Percentiles rank a stretch among this genome's conserved stretches.
Conservation (phyloP, 192 early-diverging fungal species). For the Rhizophagus clarus region DNA sequence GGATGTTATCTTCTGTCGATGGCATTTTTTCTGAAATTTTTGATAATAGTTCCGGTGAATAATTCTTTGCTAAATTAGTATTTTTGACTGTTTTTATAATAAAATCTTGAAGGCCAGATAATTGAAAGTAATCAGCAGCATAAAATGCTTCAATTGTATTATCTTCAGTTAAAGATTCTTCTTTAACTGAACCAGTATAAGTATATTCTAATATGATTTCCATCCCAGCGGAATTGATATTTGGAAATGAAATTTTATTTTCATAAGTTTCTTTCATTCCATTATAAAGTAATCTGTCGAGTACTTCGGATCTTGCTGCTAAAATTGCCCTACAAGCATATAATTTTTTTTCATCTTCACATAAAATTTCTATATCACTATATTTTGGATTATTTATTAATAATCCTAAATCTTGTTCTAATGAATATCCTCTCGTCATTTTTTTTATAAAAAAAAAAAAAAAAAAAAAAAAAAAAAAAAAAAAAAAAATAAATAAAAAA, state of each 20-base stretch:
- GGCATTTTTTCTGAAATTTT: not conserved
- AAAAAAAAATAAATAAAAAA: too few species aligned
- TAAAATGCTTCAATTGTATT: not conserved
- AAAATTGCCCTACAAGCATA: not conserved
- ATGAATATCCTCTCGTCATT: too few species aligned
- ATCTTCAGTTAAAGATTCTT: not conserved
- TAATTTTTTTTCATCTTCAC: not conserved
- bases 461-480: too few species aligned
- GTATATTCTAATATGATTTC: not conserved
- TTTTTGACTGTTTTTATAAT: too few species aligned
- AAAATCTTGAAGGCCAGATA: not conserved
- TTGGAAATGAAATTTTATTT: not conserved
- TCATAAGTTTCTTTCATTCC: too few species aligned
- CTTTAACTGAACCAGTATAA: not conserved
- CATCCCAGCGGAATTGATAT: not conserved
- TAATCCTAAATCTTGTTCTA: not conserved
- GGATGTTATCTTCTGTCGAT: too few species aligned
- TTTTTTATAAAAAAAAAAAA: too few species aligned
- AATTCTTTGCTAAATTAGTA: too few species aligned
- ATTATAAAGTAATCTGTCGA: not conserved
- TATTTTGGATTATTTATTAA: slow-evolving; percentile 13
- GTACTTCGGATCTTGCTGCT: slow-evolving; percentile 6
- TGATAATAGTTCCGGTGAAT: not conserved
- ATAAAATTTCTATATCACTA: not conserved
- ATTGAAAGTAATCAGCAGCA: slow-evolving; percentile 22